Conservation (phyloP, 305 asterid genomes). For the Fraxinus velutina region DNA sequence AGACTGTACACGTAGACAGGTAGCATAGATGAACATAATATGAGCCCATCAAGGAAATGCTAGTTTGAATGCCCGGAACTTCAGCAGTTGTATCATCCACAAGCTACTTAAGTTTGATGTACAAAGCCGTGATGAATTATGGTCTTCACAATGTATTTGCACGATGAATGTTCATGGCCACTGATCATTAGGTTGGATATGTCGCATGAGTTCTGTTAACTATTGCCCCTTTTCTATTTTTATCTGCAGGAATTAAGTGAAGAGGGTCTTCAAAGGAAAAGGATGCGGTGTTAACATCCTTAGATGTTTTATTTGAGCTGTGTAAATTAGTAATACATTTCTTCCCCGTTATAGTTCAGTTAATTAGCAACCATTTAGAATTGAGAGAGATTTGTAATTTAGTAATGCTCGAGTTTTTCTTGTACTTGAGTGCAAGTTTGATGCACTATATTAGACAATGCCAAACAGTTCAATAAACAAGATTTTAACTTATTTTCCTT, state of each 20-base stretch:
- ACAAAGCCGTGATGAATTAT: neutral
- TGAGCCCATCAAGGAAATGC: neutral
- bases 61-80: neutral
- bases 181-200: neutral
- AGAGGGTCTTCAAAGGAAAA: constrained; percentile 58
- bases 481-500: neutral
- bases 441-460: neutral
- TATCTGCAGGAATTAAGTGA: constrained; percentile 56
- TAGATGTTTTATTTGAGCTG: constrained; percentile 39
- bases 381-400: neutral
- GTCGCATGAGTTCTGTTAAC: neutral
- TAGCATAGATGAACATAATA: neutral
- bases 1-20: neutral
- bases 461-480: neutral
- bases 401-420: neutral
- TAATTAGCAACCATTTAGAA: neutral
- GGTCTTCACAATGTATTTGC: neutral
- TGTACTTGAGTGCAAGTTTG: neutral
- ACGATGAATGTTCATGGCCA: neutral
- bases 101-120: neutral
- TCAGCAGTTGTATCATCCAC: neutral
- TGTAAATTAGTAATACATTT: constrained; percentile 37
- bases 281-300: constrained; percentile 48
- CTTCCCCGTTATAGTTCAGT: neutral
- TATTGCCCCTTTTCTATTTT: constrained; percentile 4